Conservation (phyloP, 208 protist genomes). For the Leishmania arabica region DNA sequence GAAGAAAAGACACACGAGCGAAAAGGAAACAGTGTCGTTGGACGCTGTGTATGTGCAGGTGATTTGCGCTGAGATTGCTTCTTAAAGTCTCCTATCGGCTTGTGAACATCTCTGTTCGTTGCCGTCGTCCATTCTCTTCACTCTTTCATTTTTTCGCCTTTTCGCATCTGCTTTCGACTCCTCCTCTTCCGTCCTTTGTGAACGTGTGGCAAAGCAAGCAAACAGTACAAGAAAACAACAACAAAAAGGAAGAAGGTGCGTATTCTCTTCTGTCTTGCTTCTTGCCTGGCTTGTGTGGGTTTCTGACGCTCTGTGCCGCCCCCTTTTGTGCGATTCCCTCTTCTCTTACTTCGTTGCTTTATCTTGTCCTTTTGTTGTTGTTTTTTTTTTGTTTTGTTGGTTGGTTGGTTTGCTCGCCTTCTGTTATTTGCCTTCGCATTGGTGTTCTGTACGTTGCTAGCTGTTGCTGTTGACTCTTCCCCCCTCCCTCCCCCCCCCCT, state of each 20-base stretch:
- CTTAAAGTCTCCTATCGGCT: not conserved
- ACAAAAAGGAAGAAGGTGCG: not conserved
- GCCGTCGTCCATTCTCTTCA: not conserved
- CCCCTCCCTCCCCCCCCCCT: too few relatives aligned
- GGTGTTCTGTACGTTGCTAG: not conserved
- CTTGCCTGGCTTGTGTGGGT: not conserved
- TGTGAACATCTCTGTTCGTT: not conserved
- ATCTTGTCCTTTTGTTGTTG: not conserved
- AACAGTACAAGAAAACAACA: not conserved
- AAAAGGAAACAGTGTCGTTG: not conserved
- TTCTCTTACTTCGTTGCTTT: not conserved
- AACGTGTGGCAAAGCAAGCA: not conserved
- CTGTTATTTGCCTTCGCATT: not conserved
- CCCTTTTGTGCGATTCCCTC: not conserved
- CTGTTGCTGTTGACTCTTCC: not conserved
- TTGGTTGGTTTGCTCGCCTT: not conserved
- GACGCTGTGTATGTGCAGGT: not conserved
- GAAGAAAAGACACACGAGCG: too few relatives aligned
- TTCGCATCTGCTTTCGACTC: not conserved
- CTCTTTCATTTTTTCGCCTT: not conserved
- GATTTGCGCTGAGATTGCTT: not conserved
- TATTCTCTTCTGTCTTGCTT: not conserved
- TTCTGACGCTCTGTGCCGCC: not conserved
- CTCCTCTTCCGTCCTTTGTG: not conserved
- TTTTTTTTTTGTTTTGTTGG: not conserved